phyloP scores from a whole-genome alignment of 768 basidiomycete species.

The Termitomyces sp. region DNA sequence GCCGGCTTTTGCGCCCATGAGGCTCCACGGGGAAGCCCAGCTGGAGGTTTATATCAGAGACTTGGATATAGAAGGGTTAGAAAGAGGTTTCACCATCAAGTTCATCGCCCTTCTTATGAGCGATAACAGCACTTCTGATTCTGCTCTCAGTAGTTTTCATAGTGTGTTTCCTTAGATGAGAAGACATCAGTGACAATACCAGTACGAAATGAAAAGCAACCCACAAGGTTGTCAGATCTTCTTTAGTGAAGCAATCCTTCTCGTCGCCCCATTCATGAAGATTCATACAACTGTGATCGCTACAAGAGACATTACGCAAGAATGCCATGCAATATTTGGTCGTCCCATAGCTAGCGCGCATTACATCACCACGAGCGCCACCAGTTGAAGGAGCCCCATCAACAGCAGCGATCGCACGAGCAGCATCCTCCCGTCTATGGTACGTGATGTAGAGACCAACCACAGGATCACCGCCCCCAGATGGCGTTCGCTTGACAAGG shows the following conservation, averaged over 20 bases:
- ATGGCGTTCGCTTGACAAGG: constrained; percentile 82
- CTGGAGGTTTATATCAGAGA: constrained; percentile 14
- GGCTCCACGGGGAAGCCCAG: constrained; percentile 64
- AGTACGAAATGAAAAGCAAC: constrained; percentile 18
- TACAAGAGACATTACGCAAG: constrained; percentile 79
- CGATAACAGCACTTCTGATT: constrained; percentile 39
- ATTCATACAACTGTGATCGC: constrained; percentile 89
- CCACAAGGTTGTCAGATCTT: constrained; percentile 90
- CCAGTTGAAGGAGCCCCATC: constrained; percentile 92
- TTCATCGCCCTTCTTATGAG: constrained; percentile 64
- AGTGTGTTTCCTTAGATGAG: constrained; percentile 71
- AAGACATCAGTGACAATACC: constrained; percentile 1
- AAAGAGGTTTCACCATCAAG: constrained; percentile 36
- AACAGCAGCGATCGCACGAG: constrained; percentile 86
- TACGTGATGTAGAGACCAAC: constrained; percentile 98
- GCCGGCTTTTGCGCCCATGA: constrained; percentile 55
- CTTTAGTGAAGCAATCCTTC: constrained; percentile 95
- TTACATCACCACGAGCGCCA: constrained; percentile 73
- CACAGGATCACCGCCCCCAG: constrained; percentile 67
- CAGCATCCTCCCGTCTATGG: constrained; percentile 90
- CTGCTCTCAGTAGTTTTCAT: constrained; percentile 86
- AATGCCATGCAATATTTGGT: constrained; percentile 98
- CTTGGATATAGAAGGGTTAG: constrained; percentile 3
- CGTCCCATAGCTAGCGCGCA: constrained; percentile 94
- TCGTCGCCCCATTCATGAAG: constrained; percentile 99